Evolutionary conservation across 2,329 filamentous ascomycete genomes (phyloP).

Genomic region (Epichloe sp.): DNA sequence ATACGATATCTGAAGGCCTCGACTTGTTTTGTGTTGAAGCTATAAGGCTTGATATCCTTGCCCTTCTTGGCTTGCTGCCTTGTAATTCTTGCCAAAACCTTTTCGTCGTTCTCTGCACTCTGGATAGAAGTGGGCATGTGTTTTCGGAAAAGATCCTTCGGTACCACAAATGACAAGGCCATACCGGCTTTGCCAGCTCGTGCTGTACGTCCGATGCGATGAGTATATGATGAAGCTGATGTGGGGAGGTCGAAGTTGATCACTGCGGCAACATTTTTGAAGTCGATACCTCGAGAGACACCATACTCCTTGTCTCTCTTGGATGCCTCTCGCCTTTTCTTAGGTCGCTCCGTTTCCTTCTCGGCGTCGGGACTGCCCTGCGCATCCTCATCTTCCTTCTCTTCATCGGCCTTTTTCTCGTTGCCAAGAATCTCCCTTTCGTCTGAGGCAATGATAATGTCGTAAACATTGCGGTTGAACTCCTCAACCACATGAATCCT

Average conservation of each 20-base stretch:
- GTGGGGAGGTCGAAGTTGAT: constrained; percentile 94
- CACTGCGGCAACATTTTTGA: constrained; percentile 86
- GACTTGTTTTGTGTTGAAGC: constrained; percentile 88
- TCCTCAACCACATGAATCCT: constrained; percentile 91
- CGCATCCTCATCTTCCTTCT: constrained; percentile 31
- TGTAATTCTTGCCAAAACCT: constrained; percentile 65
- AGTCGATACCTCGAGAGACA: constrained; percentile 88
- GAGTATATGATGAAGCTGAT: constrained; percentile 85
- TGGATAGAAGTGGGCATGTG: constrained; percentile 75
- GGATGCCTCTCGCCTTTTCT: constrained; percentile 31
- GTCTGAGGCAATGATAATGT: constrained; percentile 94
- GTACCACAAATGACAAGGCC: constrained; percentile 89
- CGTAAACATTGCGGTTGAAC: constrained; percentile 93
- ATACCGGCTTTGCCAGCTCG: constrained; percentile 85
- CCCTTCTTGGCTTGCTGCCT: constrained; percentile 67
- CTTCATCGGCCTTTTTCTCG: constrained; percentile 32
- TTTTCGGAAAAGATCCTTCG: constrained; percentile 68
- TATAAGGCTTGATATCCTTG: constrained; percentile 76
- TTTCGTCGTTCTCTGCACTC: constrained; percentile 71
- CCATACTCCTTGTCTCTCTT: constrained; percentile 78
- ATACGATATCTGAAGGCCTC: constrained; percentile 92
- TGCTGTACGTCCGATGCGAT: constrained; percentile 87
- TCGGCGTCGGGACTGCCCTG: constrained; percentile 11
- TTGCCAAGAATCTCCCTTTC: constrained; percentile 73
- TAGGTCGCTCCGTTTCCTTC: constrained; percentile 14